Evolutionary conservation across 1,284 basidiomycete genomes (phyloP).

Genomic region (Phellopilus nigrolimitatus): DNA sequence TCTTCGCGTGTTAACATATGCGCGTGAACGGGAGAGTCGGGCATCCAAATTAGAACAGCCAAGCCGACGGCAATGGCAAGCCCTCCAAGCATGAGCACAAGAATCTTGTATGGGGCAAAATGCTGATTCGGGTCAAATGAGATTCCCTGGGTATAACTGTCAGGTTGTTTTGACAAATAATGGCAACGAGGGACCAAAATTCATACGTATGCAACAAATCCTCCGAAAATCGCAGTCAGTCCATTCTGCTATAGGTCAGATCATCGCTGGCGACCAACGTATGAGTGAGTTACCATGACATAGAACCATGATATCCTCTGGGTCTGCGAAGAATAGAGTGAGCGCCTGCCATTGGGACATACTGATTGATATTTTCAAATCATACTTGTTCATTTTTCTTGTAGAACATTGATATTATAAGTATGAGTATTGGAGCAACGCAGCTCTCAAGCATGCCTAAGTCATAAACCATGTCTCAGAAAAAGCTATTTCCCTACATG

Average conservation of each 20-base stretch:
- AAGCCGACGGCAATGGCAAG: slow-evolving; percentile 57
- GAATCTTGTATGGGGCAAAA: slow-evolving; percentile 55
- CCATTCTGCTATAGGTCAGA: slow-evolving; percentile 40
- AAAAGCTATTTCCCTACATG: not conserved
- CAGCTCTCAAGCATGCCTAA: slow-evolving; percentile 63
- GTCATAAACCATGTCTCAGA: not conserved
- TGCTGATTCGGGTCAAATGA: slow-evolving; percentile 47
- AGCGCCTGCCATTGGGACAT: not conserved
- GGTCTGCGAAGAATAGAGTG: slow-evolving; percentile 33
- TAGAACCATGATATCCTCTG: slow-evolving; percentile 64
- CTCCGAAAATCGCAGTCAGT: slow-evolving; percentile 59
- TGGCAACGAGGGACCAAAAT: not conserved
- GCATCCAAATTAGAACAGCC: slow-evolving; percentile 55
- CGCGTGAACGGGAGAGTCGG: slow-evolving; percentile 63
- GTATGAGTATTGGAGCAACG: slow-evolving; percentile 57
- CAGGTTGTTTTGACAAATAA: not conserved
- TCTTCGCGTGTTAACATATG: slow-evolving; percentile 53
- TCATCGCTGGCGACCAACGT: not conserved
- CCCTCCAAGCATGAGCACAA: slow-evolving; percentile 57
- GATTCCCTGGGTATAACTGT: slow-evolving; percentile 38
- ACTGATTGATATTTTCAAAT: not conserved
- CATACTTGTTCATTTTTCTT: slow-evolving; percentile 62
- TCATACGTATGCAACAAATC: slow-evolving; percentile 59
- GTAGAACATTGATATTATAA: slow-evolving; percentile 66
- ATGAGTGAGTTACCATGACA: slow-evolving; percentile 47